These are phyloP conservation scores for Boechera retrofracta DNA, from an alignment of 345 rosid genomes.

Conservation along the genomic window DNA sequence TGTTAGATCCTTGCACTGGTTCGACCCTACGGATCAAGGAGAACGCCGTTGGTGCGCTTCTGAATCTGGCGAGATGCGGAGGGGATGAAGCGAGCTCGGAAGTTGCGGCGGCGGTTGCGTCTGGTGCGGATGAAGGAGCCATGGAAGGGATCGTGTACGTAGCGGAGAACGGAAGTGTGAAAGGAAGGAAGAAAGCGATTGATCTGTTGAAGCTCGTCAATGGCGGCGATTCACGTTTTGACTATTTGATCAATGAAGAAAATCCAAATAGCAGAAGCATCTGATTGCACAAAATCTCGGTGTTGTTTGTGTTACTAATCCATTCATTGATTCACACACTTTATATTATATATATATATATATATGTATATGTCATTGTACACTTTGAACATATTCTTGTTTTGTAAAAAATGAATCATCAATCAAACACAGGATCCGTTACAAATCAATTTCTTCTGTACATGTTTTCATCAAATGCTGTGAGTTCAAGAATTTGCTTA, in stretches of 20 bases:
- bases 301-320: neutral
- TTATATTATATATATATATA: neutral
- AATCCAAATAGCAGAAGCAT: conserved; percentile 29
- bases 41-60: conserved; percentile 75
- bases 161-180: conserved; percentile 60
- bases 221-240: conserved; percentile 42
- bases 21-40: conserved; percentile 69
- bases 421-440: neutral
- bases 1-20: conserved; percentile 77
- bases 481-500: neutral
- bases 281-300: neutral
- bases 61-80: conserved; percentile 71
- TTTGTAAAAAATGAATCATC: conserved; percentile 23
- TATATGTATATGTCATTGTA: conserved; percentile 1
- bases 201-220: conserved; percentile 58
- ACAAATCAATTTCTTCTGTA: conserved; percentile 6
- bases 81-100: conserved; percentile 56
- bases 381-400: conserved; percentile 34
- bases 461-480: neutral
- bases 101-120: conserved; percentile 52
- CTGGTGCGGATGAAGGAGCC: conserved; percentile 48
- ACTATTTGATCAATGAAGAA: conserved; percentile 40
- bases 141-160: conserved; percentile 68
- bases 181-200: conserved; percentile 72
- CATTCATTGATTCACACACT: conserved; percentile 27